Evolutionary conservation across 345 rosid genomes (phyloP), one percentile per base, ranked within the genome.

Genomic region (Jatropha curcas): DNA sequence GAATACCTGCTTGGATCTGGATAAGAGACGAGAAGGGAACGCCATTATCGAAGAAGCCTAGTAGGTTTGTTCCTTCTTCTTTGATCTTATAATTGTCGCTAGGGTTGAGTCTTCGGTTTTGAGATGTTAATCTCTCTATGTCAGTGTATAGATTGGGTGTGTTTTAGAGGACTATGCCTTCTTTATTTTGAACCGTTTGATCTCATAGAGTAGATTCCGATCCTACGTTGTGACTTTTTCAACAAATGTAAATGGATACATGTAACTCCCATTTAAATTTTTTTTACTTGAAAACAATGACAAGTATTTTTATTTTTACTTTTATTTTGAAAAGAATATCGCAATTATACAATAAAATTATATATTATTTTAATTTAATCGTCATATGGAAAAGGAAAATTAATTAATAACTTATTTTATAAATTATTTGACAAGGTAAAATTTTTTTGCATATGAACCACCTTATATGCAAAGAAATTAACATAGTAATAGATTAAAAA

Each of bases 1-100:
- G 57, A 41, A 62, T 65, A 90, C 98, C 96, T 91, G 98, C 76
- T 88, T 87, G 71, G 94, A 86, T 89, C 87, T 90, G 76, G 92
- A 81, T 37, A 88, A 57, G 61, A 90, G 78, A 19, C 98, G 96
- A 80, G 88, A 81, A 66, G 93, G 71, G 83, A 84, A 79, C 8
- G 98, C 89, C 97, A 93, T 93, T 77, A 74, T 74, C 56, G 57
- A 41, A 51, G 57, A 41, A 51, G 34, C 74, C 41, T 34, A 11
- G 57, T 7, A 37, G 35, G 30, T 61, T 67, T 24, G 2, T 13
- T 70, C 24, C 16, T 55, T 75, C 62, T 56, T 17, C 39, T 68
- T 55, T 8, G 76, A 46, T 35, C 63, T 19, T 14, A 2, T 52
- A 25, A 9, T 55, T 22, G n/a, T 20, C 1, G 9, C 50, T 50